Evolutionary conservation across 306 rosid species (phyloP).

Genomic region (Hylodesmum podocarpum): DNA sequence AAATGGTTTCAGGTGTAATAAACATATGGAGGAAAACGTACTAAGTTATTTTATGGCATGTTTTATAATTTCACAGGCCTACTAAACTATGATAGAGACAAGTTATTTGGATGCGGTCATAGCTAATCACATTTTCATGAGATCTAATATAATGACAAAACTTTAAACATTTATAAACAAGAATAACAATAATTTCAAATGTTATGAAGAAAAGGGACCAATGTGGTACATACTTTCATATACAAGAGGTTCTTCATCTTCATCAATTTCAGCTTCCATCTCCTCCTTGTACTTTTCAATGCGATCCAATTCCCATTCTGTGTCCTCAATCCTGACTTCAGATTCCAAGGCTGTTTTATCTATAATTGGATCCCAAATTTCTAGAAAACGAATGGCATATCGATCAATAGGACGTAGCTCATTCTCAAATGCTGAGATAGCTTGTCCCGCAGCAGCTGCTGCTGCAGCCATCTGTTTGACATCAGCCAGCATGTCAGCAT

Average conservation of each 20-base stretch:
- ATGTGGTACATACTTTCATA: conserved; percentile 77
- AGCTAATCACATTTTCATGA: conserved; percentile 1
- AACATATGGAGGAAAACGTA: conserved; percentile 6
- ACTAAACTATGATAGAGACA: conserved; percentile 3
- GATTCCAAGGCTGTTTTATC: conserved; percentile 84
- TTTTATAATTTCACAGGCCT: neutral
- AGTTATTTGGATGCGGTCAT: conserved; percentile 4
- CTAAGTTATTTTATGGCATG: neutral
- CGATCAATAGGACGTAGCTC: conserved; percentile 90
- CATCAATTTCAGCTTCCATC: conserved; percentile 99
- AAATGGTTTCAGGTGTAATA: neutral
- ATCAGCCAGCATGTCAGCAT: conserved; percentile 91
- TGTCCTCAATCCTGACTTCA: conserved; percentile 87
- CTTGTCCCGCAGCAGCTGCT: conserved; percentile 94
- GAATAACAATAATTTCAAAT: conserved; percentile 5
- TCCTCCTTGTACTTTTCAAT: conserved; percentile 96
- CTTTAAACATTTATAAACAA: conserved; percentile 1
- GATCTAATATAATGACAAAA: conserved; percentile 14
- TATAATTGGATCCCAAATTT: conserved; percentile 92
- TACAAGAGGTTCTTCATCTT: conserved; percentile 98
- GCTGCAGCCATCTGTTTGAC: conserved; percentile 96
- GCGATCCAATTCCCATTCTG: conserved; percentile 98
- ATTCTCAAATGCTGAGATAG: conserved; percentile 76
- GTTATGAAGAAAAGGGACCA: conserved; percentile 15
- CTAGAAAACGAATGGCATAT: conserved; percentile 95